phyloP scores from a whole-genome alignment of 2,329 filamentous ascomycete genomes.

The Capronia coronata region DNA sequence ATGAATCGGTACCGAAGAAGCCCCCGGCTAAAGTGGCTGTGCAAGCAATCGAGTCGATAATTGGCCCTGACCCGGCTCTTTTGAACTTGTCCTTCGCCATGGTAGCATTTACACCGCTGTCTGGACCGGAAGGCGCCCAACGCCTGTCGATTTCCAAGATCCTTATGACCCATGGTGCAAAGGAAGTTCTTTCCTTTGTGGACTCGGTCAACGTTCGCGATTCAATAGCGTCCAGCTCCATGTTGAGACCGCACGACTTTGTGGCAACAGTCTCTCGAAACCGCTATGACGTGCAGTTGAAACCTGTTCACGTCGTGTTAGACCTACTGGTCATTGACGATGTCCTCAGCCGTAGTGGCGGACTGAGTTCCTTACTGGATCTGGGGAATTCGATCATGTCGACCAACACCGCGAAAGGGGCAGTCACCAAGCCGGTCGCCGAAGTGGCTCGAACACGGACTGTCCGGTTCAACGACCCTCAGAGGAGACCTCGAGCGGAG shows the following conservation, averaged over 20 bases:
- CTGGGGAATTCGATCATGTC: constrained; percentile 78
- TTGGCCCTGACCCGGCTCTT: constrained; percentile 12
- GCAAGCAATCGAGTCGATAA: constrained; percentile 13
- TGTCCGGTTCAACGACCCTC: constrained; percentile 51
- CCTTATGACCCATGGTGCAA: constrained; percentile 43
- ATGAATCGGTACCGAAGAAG: constrained; percentile 16
- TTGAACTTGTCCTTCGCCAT: constrained; percentile 15
- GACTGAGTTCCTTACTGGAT: constrained; percentile 83
- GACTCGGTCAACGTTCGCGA: constrained; percentile 42
- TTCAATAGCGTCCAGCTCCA: constrained; percentile 26
- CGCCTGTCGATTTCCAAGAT: constrained; percentile 36
- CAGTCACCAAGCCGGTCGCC: constrained; percentile 7
- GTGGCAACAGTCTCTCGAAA: constrained; percentile 18
- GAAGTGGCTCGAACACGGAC: constrained; percentile 38
- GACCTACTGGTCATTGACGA: constrained; percentile 79
- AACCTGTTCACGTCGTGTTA: constrained; percentile 68
- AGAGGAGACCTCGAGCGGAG: constrained; percentile 15
- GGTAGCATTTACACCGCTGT: constrained; percentile 4
- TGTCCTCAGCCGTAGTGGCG: constrained; percentile 80
- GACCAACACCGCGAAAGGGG: constrained; percentile 49
- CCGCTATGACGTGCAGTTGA: constrained; percentile 59
- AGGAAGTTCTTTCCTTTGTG: constrained; percentile 49
- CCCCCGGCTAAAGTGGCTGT: constrained; percentile 15
- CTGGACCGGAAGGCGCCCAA: constrained; percentile 1
- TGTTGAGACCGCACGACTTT: constrained; percentile 27